These are phyloP conservation scores for Mycena venus DNA, from an alignment of 768 basidiomycete genomes.

Conservation along the genomic window DNA sequence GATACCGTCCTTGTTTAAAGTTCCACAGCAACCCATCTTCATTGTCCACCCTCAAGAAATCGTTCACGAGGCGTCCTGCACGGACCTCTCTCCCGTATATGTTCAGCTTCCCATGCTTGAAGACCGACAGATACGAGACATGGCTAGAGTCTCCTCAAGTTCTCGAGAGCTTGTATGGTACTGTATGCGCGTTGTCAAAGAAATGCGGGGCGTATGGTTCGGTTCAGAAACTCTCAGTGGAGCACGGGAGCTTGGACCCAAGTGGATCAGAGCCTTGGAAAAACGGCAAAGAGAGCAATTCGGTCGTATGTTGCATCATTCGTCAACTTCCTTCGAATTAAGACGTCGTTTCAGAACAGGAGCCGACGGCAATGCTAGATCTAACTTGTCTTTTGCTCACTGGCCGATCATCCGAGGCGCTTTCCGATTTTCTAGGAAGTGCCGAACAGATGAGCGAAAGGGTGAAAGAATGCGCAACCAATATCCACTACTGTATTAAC, in stretches of 20 bases:
- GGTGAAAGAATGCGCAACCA: constrained; percentile 53
- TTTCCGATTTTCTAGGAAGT: constrained; percentile 82
- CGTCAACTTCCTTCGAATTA: constrained; percentile 1
- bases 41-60: constrained; percentile 58
- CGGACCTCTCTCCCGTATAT: constrained; percentile 57
- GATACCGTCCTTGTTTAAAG: constrained; percentile 60
- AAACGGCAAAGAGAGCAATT: constrained; percentile 74
- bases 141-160: constrained; percentile 78
- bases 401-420: constrained; percentile 77
- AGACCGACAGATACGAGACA: constrained; percentile 69
- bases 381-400: constrained; percentile 79
- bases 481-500: constrained; percentile 33
- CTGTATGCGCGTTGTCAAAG: constrained; percentile 74
- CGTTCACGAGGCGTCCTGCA: constrained; percentile 41
- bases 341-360: constrained; percentile 59
- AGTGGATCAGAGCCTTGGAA: constrained; percentile 79
- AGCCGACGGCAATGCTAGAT: constrained; percentile 76
- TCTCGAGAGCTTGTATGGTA: constrained; percentile 82
- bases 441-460: constrained; percentile 87
- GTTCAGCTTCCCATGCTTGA: constrained; percentile 72
- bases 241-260: constrained; percentile 79
- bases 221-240: constrained; percentile 76
- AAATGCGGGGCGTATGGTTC: constrained; percentile 81
- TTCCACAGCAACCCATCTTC: constrained; percentile 61
- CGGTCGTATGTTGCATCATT: constrained; percentile 61